A percentile compares a stretch with the other conserved stretches of the same genome.
phyloP scores from a whole-genome alignment of 139 green algal genomes.

The Deuterostichococcus epilithicus region DNA sequence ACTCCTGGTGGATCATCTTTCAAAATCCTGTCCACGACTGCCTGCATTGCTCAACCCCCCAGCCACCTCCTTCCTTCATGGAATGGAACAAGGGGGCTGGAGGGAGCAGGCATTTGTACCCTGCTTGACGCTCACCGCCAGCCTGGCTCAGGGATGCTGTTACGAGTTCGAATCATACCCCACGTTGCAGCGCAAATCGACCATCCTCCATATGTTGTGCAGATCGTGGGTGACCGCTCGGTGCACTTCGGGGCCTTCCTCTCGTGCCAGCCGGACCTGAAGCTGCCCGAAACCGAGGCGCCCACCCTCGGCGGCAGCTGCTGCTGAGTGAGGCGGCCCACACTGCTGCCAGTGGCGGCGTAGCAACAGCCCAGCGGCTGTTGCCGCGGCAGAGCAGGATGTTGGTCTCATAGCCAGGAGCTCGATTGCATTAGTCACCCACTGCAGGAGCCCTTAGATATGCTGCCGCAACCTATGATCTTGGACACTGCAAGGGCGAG shows the following conservation, averaged over 20 bases:
- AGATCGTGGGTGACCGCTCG: conserved; percentile 56
- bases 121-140: neutral
- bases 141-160: neutral
- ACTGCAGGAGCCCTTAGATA: no score
- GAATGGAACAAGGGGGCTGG: neutral
- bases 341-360: no score
- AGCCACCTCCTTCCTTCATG: neutral
- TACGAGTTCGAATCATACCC: neutral
- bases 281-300: neutral
- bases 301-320: neutral
- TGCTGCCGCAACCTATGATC: no score
- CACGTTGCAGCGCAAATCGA: no score
- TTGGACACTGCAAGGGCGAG: no score
- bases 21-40: neutral
- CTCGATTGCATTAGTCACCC: no score
- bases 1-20: neutral
- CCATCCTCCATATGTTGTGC: neutral
- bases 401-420: no score
- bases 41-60: neutral
- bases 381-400: no score
- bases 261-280: neutral
- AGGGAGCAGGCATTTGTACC: neutral
- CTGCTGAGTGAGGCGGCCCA: no score
- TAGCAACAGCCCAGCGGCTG: no score
- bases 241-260: conserved; percentile 61